These are phyloP conservation scores for Talaromyces sp. DNA, from an alignment of 2,329 filamentous ascomycete species.

Conservation along the genomic window DNA sequence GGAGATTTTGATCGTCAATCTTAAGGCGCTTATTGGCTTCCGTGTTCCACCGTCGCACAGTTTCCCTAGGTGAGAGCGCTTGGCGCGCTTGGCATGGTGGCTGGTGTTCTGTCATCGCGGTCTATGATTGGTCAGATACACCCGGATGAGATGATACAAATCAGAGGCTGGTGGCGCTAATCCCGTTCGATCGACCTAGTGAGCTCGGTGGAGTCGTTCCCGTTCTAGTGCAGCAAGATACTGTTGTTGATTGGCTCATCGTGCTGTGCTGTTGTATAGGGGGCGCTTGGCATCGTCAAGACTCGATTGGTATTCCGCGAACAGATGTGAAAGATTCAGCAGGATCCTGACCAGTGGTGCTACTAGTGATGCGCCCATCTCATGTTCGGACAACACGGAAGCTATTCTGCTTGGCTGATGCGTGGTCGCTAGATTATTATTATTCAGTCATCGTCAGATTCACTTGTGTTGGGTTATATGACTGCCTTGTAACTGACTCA, in stretches of 20 bases:
- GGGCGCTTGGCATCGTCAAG: constrained; percentile 18
- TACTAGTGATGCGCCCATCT: neutral
- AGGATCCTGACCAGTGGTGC: neutral
- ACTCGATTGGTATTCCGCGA: neutral
- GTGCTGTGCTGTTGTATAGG: neutral
- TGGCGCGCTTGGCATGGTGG: constrained; percentile 13
- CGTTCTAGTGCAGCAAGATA: neutral
- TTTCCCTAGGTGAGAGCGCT: neutral
- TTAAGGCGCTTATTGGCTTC: neutral
- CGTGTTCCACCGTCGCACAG: neutral
- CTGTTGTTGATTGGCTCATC: neutral
- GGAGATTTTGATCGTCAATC: constrained; percentile 1
- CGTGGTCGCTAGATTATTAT: neutral
- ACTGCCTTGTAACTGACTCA: neutral
- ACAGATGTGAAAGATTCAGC: neutral
- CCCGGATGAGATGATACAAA: neutral
- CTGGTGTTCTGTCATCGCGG: neutral
- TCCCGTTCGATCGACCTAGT: neutral
- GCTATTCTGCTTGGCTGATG: neutral
- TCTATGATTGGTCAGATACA: neutral
- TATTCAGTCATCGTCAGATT: neutral
- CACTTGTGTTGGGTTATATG: neutral
- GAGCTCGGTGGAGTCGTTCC: neutral
- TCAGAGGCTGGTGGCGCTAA: neutral
- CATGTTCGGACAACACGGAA: neutral